These are phyloP conservation scores for Penicillium mononematosum DNA, from an alignment of 495 filamentous ascomycete species.

Conservation along the genomic window DNA sequence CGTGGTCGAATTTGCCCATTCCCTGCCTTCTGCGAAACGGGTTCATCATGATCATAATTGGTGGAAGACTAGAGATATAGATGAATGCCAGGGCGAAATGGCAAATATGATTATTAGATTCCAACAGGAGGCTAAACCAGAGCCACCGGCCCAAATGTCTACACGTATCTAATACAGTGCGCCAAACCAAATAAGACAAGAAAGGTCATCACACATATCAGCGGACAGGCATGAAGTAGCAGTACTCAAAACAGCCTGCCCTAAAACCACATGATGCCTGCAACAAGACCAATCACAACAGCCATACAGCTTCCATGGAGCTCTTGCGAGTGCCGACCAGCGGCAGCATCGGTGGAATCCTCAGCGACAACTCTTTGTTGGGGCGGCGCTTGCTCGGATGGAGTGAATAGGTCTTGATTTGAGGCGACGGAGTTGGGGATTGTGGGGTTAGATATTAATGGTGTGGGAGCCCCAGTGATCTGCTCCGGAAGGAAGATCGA, in stretches of 20 bases:
- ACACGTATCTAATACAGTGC: conserved; percentile 13
- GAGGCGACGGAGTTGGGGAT: background rate
- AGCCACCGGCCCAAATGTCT: conserved; percentile 24
- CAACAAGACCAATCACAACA: conserved; percentile 42
- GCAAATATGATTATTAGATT: conserved; percentile 21
- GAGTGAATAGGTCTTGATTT: conserved; percentile 1
- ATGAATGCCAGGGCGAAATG: background rate
- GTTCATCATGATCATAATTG: background rate
- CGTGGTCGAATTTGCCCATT: background rate
- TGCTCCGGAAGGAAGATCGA: conserved; percentile 8
- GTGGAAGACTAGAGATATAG: background rate
- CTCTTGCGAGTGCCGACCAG: conserved; percentile 30
- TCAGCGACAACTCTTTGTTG: conserved; percentile 15
- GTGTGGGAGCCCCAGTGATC: background rate
- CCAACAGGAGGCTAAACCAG: conserved; percentile 28
- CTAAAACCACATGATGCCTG: conserved; percentile 46
- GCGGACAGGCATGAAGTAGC: conserved; percentile 12
- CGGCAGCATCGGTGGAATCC: conserved; percentile 29
- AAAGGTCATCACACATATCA: conserved; percentile 29
- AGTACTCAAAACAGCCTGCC: background rate
- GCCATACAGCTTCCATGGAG: conserved; percentile 45
- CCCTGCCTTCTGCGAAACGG: no score
- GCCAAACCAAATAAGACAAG: conserved; percentile 14
- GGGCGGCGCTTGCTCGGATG: conserved; percentile 5
- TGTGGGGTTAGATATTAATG: conserved; percentile 1